Conservation (phyloP, 1,139 yeast species). For the Starmera stellimalicola region DNA sequence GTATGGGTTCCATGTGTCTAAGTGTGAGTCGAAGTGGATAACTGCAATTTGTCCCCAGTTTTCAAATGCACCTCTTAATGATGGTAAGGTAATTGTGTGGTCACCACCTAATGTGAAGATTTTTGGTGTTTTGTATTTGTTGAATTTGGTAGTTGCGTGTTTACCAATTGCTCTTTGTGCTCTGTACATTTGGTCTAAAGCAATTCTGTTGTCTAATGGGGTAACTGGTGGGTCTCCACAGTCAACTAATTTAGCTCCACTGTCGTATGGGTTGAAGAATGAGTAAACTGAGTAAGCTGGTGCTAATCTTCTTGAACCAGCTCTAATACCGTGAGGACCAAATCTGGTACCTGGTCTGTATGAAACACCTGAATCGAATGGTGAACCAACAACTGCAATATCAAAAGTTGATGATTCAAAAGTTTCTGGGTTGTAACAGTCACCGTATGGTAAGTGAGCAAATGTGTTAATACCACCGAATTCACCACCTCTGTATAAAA, state of each 20-base stretch:
- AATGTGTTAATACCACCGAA: slow-evolving; percentile 44
- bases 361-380: slow-evolving; percentile 51
- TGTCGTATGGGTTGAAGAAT: slow-evolving; percentile 39
- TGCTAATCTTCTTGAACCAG: slow-evolving; percentile 48
- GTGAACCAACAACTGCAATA: slow-evolving; percentile 45
- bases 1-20: slow-evolving; percentile 52
- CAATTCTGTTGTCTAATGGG: slow-evolving; percentile 49
- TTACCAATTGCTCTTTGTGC: slow-evolving; percentile 41
- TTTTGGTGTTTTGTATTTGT: slow-evolving; percentile 24
- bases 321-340: slow-evolving; percentile 50
- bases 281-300: slow-evolving; percentile 31
- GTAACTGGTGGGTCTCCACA: slow-evolving; percentile 55
- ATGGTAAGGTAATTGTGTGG: slow-evolving; percentile 46
- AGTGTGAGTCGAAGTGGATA: slow-evolving; percentile 49
- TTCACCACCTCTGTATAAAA: slow-evolving; percentile 29
- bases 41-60: slow-evolving; percentile 37
- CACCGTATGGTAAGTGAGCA: slow-evolving; percentile 41
- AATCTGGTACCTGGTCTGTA: slow-evolving; percentile 57
- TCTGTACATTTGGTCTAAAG: slow-evolving; percentile 46
- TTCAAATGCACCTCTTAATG: slow-evolving; percentile 42
- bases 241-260: slow-evolving; percentile 47
- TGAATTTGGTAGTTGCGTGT: slow-evolving; percentile 22
- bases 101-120: slow-evolving; percentile 52
- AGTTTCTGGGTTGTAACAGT: slow-evolving; percentile 31
- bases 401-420: slow-evolving; percentile 27